These are phyloP conservation scores for Trametes hirsuta DNA, from an alignment of 1,284 basidiomycete genomes.

Conservation along the genomic window DNA sequence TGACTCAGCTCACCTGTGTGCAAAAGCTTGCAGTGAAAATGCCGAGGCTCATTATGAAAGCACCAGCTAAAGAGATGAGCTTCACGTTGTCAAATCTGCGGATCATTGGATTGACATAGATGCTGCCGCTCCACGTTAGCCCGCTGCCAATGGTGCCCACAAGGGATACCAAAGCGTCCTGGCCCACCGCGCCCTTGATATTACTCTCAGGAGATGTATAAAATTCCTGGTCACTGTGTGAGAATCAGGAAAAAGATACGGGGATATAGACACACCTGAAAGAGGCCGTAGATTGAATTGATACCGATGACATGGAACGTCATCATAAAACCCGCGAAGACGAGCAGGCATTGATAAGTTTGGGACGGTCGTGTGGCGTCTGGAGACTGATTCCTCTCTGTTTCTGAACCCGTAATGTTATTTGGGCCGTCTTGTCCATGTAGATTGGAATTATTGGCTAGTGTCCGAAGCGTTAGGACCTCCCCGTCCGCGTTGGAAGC, in stretches of 20 bases:
- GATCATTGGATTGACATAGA: constrained; percentile 47
- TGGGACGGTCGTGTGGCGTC: constrained; percentile 27
- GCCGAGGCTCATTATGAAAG: constrained; percentile 45
- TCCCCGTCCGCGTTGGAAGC: constrained; percentile 2
- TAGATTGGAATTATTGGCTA: constrained; percentile 3
- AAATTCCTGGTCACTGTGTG: constrained; percentile 38
- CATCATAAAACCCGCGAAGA: constrained; percentile 47
- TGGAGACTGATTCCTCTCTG: not conserved
- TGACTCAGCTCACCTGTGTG: constrained; percentile 34
- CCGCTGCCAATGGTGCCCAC: constrained; percentile 49
- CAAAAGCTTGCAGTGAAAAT: constrained; percentile 45
- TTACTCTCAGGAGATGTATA: constrained; percentile 44
- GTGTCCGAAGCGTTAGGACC: constrained; percentile 12
- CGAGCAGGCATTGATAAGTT: constrained; percentile 42
- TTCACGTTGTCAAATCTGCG: constrained; percentile 39
- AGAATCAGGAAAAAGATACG: too few species aligned
- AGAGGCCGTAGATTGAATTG: constrained; percentile 43
- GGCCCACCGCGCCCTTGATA: constrained; percentile 39
- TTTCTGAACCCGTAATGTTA: not conserved
- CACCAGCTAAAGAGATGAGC: constrained; percentile 42
- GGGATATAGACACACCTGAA: constrained; percentile 33
- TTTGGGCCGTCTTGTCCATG: not conserved
- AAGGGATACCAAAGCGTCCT: constrained; percentile 47
- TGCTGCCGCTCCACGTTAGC: constrained; percentile 51
- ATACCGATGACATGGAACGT: constrained; percentile 50